Conservation (phyloP, 768 basidiomycete species). For the Hericium erinaceus region DNA sequence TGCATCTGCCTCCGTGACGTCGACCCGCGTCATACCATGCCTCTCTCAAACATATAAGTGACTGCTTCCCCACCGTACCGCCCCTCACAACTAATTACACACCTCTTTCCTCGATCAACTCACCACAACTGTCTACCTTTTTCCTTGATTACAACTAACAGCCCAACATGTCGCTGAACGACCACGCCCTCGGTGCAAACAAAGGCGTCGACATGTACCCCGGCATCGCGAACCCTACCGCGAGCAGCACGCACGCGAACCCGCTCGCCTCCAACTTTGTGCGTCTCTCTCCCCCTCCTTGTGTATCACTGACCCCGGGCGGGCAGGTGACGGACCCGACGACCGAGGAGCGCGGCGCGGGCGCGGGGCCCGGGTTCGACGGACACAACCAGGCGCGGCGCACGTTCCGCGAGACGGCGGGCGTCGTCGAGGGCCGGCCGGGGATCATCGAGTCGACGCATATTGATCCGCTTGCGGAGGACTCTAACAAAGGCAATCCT, state of each 20-base stretch:
- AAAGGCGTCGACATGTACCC: constrained; percentile 31
- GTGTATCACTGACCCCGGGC: no score
- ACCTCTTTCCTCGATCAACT: not conserved
- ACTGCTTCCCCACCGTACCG: not conserved
- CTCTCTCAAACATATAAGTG: not conserved
- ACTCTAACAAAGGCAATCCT: constrained; percentile 30
- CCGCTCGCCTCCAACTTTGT: constrained; percentile 36
- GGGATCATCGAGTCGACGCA: constrained; percentile 48
- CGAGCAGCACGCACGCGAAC: constrained; percentile 25
- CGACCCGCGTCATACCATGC: not conserved
- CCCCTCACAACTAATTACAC: not conserved
- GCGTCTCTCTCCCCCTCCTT: constrained; percentile 10
- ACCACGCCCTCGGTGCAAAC: constrained; percentile 19
- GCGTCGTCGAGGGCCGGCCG: constrained; percentile 43
- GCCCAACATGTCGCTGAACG: constrained; percentile 29
- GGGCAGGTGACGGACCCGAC: constrained; percentile 34
- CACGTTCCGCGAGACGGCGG: constrained; percentile 31
- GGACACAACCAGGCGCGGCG: constrained; percentile 32
- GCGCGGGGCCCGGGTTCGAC: constrained; percentile 30
- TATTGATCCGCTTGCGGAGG: constrained; percentile 42
- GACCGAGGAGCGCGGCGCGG: constrained; percentile 29
- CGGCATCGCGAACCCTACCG: constrained; percentile 37
- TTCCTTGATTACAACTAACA: not conserved
- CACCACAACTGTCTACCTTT: not conserved
- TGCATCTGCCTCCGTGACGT: not conserved